These are phyloP conservation scores for Pseudozyma flocculosa DNA, from an alignment of 1,284 basidiomycete genomes.

Conservation along the genomic window DNA sequence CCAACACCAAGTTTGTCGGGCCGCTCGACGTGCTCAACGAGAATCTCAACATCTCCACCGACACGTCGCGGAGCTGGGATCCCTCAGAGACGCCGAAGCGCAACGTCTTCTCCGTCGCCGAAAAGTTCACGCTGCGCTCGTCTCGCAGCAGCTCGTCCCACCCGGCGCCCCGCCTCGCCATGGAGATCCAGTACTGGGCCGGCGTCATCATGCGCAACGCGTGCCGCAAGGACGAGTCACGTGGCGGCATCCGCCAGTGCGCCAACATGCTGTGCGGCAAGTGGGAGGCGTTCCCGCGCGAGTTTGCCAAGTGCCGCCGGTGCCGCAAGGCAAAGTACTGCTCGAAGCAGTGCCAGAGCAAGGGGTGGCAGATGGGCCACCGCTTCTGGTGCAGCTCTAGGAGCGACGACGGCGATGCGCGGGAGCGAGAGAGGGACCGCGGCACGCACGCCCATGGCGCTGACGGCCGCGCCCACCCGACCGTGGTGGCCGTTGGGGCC, in stretches of 20 bases:
- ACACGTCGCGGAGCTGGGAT: conserved; percentile 44
- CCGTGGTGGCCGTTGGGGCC: too few relatives aligned
- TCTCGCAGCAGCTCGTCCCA: conserved; percentile 64
- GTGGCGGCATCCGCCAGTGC: conserved; percentile 93
- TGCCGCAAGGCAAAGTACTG: conserved; percentile 99
- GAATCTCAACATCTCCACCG: conserved; percentile 18
- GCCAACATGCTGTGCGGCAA: conserved; percentile 87
- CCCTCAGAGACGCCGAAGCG: conserved; percentile 56
- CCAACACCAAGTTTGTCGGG: conserved; percentile 32
- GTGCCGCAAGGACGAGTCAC: conserved; percentile 87
- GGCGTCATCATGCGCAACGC: conserved; percentile 99
- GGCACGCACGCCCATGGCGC: too few relatives aligned
- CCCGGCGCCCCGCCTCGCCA: conserved; percentile 68
- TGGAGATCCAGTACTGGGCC: conserved; percentile 98
- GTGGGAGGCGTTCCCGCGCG: conserved; percentile 89
- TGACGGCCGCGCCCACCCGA: too few relatives aligned
- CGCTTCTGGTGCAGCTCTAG: conserved; percentile 64
- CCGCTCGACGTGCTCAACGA: conserved; percentile 41
- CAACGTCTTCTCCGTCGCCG: conserved; percentile 84
- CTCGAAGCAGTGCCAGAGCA: conserved; percentile 94
- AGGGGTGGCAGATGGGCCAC: conserved; percentile 95
- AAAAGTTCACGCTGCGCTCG: conserved; percentile 90
- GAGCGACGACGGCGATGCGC: conserved; percentile 43
- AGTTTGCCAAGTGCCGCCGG: conserved; percentile 94
- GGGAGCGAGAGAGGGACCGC: conserved; percentile 27